Conservation (phyloP, 805 yeast species). For the Nakazawaea ernobii region DNA sequence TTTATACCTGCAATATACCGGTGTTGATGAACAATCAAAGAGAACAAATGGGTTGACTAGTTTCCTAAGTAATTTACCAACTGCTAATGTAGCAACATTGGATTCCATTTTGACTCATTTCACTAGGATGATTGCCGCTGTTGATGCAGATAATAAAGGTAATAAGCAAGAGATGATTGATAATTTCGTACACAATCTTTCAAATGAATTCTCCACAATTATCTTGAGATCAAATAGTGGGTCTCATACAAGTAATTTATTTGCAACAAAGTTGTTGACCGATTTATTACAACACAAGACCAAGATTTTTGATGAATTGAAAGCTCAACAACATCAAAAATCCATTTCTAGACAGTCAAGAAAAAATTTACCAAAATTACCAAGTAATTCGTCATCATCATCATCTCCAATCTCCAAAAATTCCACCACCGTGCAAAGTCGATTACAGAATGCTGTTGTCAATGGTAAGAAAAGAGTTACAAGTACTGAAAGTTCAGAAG, state of each 20-base stretch:
- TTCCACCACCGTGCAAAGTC: slow-evolving; percentile 18
- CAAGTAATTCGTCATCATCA: background rate
- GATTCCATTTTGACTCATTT: slow-evolving; percentile 79
- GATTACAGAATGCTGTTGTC: slow-evolving; percentile 4
- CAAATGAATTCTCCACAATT: slow-evolving; percentile 62
- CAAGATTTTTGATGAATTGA: slow-evolving; percentile 60
- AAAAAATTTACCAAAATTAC: slow-evolving; percentile 7
- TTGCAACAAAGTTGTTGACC: slow-evolving; percentile 49
- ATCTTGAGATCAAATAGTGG: slow-evolving; percentile 49
- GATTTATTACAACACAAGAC: slow-evolving; percentile 61
- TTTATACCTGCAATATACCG: slow-evolving; percentile 49
- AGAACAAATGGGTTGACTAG: slow-evolving; percentile 62
- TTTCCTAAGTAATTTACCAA: slow-evolving; percentile 60
- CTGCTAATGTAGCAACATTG: slow-evolving; percentile 69
- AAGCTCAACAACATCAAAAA: slow-evolving; percentile 14
- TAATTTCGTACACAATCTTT: slow-evolving; percentile 39
- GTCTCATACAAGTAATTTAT: slow-evolving; percentile 44
- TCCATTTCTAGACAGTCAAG: background rate
- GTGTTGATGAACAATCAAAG: slow-evolving; percentile 20
- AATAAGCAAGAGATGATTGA: slow-evolving; percentile 28
- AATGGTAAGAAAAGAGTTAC: slow-evolving; percentile 1
- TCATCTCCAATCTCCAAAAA: background rate
- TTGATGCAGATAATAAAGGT: slow-evolving; percentile 28
- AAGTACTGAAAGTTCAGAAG: background rate
- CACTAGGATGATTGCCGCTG: slow-evolving; percentile 50